Conservation (phyloP, 768 basidiomycete genomes). For the Chalciporus chontae region DNA sequence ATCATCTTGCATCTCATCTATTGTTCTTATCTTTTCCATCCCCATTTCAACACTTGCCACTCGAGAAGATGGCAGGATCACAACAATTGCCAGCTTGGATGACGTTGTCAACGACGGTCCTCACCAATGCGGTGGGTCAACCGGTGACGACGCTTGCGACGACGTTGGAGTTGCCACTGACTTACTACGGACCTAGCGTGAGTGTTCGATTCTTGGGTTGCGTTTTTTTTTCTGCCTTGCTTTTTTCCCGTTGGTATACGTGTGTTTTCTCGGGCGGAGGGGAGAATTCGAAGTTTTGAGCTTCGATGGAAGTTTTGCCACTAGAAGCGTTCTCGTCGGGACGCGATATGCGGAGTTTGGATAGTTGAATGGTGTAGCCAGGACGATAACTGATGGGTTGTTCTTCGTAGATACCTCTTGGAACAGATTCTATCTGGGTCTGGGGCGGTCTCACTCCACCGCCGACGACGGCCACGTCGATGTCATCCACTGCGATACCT, state of each 20-base stretch:
- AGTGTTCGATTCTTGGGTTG: constrained; percentile 31
- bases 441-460: constrained; percentile 75
- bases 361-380: constrained; percentile 5
- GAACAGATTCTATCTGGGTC: constrained; percentile 55
- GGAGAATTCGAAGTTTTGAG: not conserved
- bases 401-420: constrained; percentile 64
- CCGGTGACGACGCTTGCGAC: constrained; percentile 57
- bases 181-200: constrained; percentile 81
- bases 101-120: constrained; percentile 47
- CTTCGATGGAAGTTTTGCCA: not conserved
- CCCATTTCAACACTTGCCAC: constrained; percentile 6
- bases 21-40: constrained; percentile 5
- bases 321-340: not conserved
- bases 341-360: not conserved
- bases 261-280: not conserved
- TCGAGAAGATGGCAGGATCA: constrained; percentile 36
- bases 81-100: constrained; percentile 76
- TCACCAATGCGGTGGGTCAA: constrained; percentile 51
- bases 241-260: not conserved
- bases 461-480: constrained; percentile 44
- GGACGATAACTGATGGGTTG: constrained; percentile 10
- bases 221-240: not conserved
- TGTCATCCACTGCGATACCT: constrained; percentile 24
- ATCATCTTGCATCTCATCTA: constrained; percentile 5
- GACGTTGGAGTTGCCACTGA: constrained; percentile 63